Conservation (phyloP, 2,329 filamentous ascomycete genomes). For the Mariannaea elegans region DNA sequence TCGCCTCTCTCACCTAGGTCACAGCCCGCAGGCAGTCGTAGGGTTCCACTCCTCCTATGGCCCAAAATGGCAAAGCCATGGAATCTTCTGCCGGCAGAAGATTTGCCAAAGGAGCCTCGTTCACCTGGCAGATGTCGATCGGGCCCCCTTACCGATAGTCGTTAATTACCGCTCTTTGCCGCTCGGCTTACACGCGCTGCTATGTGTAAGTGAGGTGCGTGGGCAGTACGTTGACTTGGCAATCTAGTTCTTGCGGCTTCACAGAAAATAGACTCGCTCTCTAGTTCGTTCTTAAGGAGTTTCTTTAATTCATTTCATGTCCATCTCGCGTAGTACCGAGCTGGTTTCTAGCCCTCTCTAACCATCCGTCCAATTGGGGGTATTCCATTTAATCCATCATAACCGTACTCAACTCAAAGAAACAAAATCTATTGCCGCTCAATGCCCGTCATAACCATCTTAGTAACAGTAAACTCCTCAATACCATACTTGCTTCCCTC, state of each 20-base stretch:
- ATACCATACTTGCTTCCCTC: slow-evolving; percentile 79
- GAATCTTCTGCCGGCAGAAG: slow-evolving; percentile 6
- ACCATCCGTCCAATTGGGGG: slow-evolving; percentile 21
- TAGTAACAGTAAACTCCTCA: slow-evolving; percentile 75
- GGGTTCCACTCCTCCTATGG: slow-evolving; percentile 13
- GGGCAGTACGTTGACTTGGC: background rate
- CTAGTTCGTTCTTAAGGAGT: background rate
- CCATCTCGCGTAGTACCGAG: slow-evolving; percentile 10
- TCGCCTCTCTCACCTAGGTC: slow-evolving; percentile 13
- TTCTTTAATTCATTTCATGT: slow-evolving; percentile 6
- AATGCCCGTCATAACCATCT: slow-evolving; percentile 57
- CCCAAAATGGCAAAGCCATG: slow-evolving; percentile 16
- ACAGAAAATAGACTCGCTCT: background rate
- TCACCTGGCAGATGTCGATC: background rate
- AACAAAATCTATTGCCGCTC: slow-evolving; percentile 26
- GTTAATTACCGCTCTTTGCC: slow-evolving; percentile 10
- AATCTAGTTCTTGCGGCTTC: background rate
- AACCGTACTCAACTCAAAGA: slow-evolving; percentile 5
- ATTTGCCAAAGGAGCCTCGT: background rate
- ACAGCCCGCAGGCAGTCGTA: slow-evolving; percentile 1
- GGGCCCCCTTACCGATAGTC: background rate
- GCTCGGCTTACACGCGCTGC: slow-evolving; percentile 2
- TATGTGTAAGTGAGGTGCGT: slow-evolving; percentile 8
- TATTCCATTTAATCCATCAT: slow-evolving; percentile 28
- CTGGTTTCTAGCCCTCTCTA: slow-evolving; percentile 3